Base-by-base conservation (phyloP, 225 moss, liverwort and hornwort genomes). In the Marchantia paleacea region DNA sequence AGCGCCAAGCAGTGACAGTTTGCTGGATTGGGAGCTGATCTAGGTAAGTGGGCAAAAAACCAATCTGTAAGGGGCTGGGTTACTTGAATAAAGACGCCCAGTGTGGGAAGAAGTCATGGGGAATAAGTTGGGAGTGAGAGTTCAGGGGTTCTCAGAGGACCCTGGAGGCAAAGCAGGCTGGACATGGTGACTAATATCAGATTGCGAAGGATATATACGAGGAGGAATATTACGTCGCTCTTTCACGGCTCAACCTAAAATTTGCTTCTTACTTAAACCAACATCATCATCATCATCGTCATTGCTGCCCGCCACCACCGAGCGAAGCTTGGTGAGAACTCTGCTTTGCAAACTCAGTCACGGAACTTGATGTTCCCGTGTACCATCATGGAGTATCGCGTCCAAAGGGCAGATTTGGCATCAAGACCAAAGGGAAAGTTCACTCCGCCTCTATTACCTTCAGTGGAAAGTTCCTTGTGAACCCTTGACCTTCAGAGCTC, bases 11-110 rank as follows among this genome's bases (percentile, higher is more conserved):
- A 72, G 20, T 60, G 87, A 84, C 48, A 87, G 87, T 73, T 78
- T 87, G 68, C 60, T 68, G 31, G 87, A 87, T 73, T 87, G 87
- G 87, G 87, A 87, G 84, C 73, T 87, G 22, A 61, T 39, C 39
- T 87, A 80, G 76, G 60, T 57, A 22, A 47, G 52, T 69, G 31
- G n/a, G 53, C 54, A 54, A 29, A 58, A 54, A 30, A 24, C 53
- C 52, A 2, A 24, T 73, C 52, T 51, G 54, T 57, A 52, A 74
- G n/a, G 55, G 54, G 28, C 54, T 55, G 25, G 54, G 55, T 53
- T 12, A 29, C 54, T 54, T 74, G 54, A 54, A 55, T 74, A 74
- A 74, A 30, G 50, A n/a, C 50, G n/a, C 10, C 22, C 72, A 51
- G 49, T n/a, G 20, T 72, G 72, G 72, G 51, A 72, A 51, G 51